Evolutionary conservation across 164 flowering plant genomes (phyloP).

Genomic region (Annona squamosa): DNA sequence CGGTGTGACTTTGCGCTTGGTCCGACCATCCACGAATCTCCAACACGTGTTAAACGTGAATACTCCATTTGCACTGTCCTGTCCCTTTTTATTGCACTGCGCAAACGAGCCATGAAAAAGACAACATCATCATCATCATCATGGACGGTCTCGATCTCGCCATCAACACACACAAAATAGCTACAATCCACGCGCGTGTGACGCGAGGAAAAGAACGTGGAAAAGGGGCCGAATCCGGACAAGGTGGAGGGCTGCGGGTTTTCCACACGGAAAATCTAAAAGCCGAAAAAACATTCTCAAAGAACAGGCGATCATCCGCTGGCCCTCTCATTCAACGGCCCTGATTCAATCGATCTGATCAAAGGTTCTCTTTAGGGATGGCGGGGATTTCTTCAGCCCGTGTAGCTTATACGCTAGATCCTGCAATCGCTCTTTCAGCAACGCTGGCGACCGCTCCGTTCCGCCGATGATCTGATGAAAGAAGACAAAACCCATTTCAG

Average conservation of each 20-base stretch:
- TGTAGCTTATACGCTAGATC: slow-evolving; percentile 24
- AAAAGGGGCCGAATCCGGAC: too few species aligned
- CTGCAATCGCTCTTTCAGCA: slow-evolving; percentile 20
- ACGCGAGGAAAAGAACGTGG: too few species aligned
- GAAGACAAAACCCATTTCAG: not conserved
- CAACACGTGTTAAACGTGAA: too few species aligned
- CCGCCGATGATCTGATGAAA: slow-evolving; percentile 20
- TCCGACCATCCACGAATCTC: too few species aligned
- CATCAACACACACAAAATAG: too few species aligned
- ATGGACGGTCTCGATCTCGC: too few species aligned
- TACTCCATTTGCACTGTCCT: too few species aligned
- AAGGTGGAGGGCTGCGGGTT: not conserved
- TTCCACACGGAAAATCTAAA: not conserved
- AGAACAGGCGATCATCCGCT: not conserved
- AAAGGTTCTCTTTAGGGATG: slow-evolving; percentile 20
- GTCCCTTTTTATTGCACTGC: too few species aligned
- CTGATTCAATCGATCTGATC: slow-evolving; percentile 16
- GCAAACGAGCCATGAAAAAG: too few species aligned
- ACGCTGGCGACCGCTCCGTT: slow-evolving; percentile 19
- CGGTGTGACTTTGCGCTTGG: too few species aligned
- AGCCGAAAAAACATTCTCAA: not conserved
- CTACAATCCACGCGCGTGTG: too few species aligned
- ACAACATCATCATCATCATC: too few species aligned
- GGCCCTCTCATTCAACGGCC: not conserved
- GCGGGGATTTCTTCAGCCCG: slow-evolving; percentile 17